Conservation (phyloP, 202 grass and related monocot genomes). For the Carex arenaria region DNA sequence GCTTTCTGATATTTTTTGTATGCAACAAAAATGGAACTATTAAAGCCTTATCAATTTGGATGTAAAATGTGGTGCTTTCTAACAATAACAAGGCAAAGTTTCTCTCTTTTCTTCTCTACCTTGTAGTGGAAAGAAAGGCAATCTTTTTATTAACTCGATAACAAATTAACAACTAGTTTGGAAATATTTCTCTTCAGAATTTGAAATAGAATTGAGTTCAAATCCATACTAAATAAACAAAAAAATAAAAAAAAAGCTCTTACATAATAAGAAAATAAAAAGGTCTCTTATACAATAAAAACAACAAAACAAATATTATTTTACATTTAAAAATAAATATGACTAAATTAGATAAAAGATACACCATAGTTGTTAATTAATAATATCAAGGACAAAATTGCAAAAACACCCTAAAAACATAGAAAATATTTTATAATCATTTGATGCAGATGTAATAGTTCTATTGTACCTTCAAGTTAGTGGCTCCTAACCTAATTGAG, state of each 20-base stretch:
- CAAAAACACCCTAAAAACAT: not conserved
- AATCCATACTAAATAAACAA: no score
- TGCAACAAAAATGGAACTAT: conserved; percentile 5
- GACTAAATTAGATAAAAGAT: not conserved
- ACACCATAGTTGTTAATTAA: not conserved
- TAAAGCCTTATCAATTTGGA: not conserved
- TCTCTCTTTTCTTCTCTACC: not conserved
- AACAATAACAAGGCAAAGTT: conserved; percentile 10
- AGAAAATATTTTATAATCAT: conserved; percentile 2
- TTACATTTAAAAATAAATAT: no score
- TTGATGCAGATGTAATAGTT: not conserved
- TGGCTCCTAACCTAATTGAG: not conserved
- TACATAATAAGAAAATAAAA: no score
- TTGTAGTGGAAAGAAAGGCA: conserved; percentile 2
- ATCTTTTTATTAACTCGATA: not conserved
- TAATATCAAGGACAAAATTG: not conserved
- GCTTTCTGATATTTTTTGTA: conserved; percentile 19
- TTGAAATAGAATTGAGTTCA: conserved; percentile 1
- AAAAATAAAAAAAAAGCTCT: no score
- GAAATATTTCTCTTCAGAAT: conserved; percentile 3
- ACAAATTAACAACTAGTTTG: conserved; percentile 8
- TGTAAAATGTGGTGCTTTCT: conserved; percentile 10
- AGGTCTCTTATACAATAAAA: no score
- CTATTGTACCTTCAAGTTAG: not conserved
- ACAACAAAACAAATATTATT: no score